Percentiles rank a stretch among this genome's conserved stretches.
These are phyloP conservation scores for Taphrina flavorubra DNA, from an alignment of 1,139 yeast species.

Conservation along the genomic window DNA sequence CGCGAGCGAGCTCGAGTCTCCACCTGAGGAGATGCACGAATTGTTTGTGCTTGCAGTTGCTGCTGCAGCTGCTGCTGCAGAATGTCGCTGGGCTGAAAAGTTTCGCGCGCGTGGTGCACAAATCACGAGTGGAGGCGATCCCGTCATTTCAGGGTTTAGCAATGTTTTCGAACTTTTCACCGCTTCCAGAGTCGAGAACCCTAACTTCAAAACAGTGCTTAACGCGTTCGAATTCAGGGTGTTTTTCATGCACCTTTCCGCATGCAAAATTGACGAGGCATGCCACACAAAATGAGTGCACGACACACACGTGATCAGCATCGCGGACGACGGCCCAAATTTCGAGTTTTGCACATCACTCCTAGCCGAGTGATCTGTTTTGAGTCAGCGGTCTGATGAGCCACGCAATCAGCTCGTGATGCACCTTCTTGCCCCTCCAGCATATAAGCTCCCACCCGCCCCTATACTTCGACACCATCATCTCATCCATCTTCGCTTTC, in stretches of 20 bases:
- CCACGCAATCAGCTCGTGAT: conserved; percentile 9
- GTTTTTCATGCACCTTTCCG: conserved; percentile 15
- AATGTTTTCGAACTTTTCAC: conserved; percentile 1
- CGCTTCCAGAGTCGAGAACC: neutral
- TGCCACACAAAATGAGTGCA: conserved; percentile 4
- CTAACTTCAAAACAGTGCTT: conserved; percentile 22
- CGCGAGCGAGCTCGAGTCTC: too few species aligned
- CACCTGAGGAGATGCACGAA: too few species aligned
- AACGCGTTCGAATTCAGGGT: conserved; percentile 27
- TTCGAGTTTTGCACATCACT: conserved; percentile 27
- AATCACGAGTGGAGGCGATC: conserved; percentile 5
- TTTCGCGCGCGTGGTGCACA: conserved; percentile 14
- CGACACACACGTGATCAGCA: conserved; percentile 23
- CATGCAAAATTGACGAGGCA: neutral
- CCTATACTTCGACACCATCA: neutral
- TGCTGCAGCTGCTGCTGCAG: conserved; percentile 7
- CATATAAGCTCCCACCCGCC: conserved; percentile 20
- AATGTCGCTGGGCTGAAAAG: conserved; percentile 20
- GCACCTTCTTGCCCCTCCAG: conserved; percentile 1
- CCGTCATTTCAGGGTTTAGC: conserved; percentile 13
- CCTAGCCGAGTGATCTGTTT: conserved; percentile 15
- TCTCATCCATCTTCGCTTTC: conserved; percentile 23
- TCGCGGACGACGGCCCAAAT: conserved; percentile 7
- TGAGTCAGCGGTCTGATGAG: neutral
- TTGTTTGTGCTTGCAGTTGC: neutral